phyloP scores from a whole-genome alignment of 768 basidiomycete species.

The Suillus clintonianus region DNA sequence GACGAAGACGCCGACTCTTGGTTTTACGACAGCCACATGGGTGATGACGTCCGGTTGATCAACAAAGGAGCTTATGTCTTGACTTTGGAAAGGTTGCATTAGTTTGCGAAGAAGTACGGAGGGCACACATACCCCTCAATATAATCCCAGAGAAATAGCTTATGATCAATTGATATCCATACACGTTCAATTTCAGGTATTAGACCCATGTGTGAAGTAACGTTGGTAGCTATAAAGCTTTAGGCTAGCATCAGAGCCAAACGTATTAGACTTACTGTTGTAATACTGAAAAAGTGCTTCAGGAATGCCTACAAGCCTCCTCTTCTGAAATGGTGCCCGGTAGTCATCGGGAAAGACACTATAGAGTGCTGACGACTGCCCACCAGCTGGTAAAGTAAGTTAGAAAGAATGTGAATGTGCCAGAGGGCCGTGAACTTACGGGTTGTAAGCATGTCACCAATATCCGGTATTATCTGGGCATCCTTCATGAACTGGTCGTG shows the following conservation, averaged over 20 bases:
- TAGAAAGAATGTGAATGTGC: not conserved
- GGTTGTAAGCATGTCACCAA: conserved; percentile 65
- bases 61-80: conserved; percentile 88
- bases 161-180: conserved; percentile 94
- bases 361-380: conserved; percentile 74
- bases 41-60: conserved; percentile 91
- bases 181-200: conserved; percentile 92
- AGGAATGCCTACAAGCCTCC: conserved; percentile 74
- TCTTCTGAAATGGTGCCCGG: conserved; percentile 79
- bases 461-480: conserved; percentile 71
- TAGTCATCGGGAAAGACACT: conserved; percentile 77
- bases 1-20: conserved; percentile 85
- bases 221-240: conserved; percentile 53
- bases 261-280: conserved; percentile 52
- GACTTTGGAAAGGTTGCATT: conserved; percentile 42
- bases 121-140: conserved; percentile 72
- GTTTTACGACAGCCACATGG: conserved; percentile 84
- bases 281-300: conserved; percentile 79
- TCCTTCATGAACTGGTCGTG: conserved; percentile 74
- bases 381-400: conserved; percentile 46
- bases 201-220: conserved; percentile 85
- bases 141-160: conserved; percentile 96
- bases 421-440: conserved; percentile 41
- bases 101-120: conserved; percentile 3
- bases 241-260: conserved; percentile 10